Conservation (phyloP, 495 filamentous ascomycete genomes). For the Durotheca rogersii region DNA sequence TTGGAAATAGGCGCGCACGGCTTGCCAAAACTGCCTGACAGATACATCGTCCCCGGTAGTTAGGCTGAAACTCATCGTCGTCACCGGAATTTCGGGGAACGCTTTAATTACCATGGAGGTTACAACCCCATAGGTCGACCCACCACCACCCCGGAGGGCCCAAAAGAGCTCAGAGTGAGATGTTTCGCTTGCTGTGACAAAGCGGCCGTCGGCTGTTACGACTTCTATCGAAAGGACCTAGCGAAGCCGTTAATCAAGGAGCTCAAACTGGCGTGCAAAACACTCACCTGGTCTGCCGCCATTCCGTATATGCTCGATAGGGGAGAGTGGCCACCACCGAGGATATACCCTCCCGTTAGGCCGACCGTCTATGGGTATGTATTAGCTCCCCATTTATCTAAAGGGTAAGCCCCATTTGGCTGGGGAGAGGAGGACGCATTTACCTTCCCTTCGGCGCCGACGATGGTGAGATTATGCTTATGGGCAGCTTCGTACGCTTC, state of each 20-base stretch:
- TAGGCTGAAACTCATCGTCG: conserved; percentile 40
- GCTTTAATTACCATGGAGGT: conserved; percentile 52
- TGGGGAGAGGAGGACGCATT: no score
- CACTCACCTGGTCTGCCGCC: conserved; percentile 49
- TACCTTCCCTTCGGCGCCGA: conserved; percentile 52
- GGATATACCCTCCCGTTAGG: conserved; percentile 52
- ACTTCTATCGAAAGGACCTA: conserved; percentile 54
- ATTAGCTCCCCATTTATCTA: not conserved
- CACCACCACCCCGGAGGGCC: conserved; percentile 64
- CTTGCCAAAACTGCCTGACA: conserved; percentile 52
- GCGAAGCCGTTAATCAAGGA: not conserved
- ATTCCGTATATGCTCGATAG: conserved; percentile 49
- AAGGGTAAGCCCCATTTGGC: not conserved
- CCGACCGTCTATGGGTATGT: conserved; percentile 46
- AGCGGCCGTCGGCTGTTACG: conserved; percentile 58
- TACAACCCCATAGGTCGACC: conserved; percentile 60
- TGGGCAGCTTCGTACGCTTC: conserved; percentile 49
- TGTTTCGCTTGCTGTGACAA: conserved; percentile 53
- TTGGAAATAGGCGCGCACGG: conserved; percentile 48
- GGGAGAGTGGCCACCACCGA: conserved; percentile 55
- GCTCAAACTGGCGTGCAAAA: not conserved
- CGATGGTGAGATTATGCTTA: conserved; percentile 41
- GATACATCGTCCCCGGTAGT: conserved; percentile 35
- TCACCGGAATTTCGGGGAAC: conserved; percentile 42
- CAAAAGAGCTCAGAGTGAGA: conserved; percentile 63